These are phyloP conservation scores for Phaeomoniella chlamydospora DNA, from an alignment of 2,329 filamentous ascomycete species.

Conservation along the genomic window DNA sequence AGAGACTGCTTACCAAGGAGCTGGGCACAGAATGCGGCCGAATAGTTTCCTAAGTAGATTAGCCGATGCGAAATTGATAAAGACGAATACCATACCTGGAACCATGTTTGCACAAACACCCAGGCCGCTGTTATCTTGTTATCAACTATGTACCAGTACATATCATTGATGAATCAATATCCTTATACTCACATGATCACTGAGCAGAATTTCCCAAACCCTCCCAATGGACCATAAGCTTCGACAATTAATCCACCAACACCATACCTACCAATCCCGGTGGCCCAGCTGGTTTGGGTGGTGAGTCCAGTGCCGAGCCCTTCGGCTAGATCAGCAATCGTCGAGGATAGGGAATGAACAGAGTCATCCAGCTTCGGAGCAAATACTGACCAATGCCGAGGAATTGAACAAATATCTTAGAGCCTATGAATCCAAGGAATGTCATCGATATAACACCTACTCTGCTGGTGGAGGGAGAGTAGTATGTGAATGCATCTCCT, in stretches of 20 bases:
- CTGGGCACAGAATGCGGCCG: conserved; percentile 43
- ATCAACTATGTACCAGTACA: no score
- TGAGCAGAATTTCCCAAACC: conserved; percentile 53
- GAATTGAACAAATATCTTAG: conserved; percentile 47
- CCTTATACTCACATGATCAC: no score
- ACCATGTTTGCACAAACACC: conserved; percentile 53
- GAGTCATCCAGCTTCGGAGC: no score
- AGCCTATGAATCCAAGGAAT: conserved; percentile 38
- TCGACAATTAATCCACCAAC: conserved; percentile 52
- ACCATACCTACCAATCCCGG: conserved; percentile 31
- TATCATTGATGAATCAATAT: no score
- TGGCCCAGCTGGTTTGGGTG: conserved; percentile 36
- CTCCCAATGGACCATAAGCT: conserved; percentile 42
- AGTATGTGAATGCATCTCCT: conserved; percentile 53
- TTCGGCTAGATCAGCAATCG: no score
- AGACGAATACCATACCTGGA: conserved; percentile 48
- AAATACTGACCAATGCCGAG: conserved; percentile 50
- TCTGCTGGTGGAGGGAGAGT: conserved; percentile 36
- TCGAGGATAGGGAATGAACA: no score
- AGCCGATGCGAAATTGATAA: neutral
- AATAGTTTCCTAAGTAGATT: neutral
- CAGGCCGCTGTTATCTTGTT: no score
- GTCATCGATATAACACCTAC: conserved; percentile 42
- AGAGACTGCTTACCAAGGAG: conserved; percentile 45
- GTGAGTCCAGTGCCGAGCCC: conserved; percentile 46